Evolutionary conservation across 768 basidiomycete species (phyloP), one percentile per base, ranked within the genome.

Genomic region (Trametes cingulata): DNA sequence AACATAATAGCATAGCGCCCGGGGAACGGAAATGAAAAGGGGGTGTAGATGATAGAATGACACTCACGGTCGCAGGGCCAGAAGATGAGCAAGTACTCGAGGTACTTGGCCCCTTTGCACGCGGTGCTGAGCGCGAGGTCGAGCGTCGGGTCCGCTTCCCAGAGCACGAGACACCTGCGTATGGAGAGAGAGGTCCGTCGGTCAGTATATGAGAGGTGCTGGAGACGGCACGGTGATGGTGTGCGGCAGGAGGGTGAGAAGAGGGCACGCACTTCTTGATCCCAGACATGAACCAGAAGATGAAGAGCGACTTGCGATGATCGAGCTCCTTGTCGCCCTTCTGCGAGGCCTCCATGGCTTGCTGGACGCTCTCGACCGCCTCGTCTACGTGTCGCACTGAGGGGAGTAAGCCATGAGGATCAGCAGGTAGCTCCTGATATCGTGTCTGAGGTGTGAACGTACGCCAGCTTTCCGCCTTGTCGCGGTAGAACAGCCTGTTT

Each of bases 381-480:
- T 27, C 17, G 1, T 37, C 45, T 0, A 39, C 19, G 40, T 42
- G 27, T 8, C 39, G 43, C 9, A 62, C 61, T 62, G 45, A 9
- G 36, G 6, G 24, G 13, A 35, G 13, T 6, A 8, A 27, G 19
- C 6, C 22, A 4, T 17, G 29, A 49, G 25, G 36, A 9, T 27
- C 13, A 46, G n/a, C n/a, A 1, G 37, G 42, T 33, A 19, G 29
- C 29, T 9, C 14, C 7, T 20, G 42, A 22, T 24, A 6, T 8
- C 6, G n/a, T 20, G 13, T 6, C 3, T 6, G 27, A n/a, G 6
- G 27, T 15, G 15, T 9, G n/a, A 3, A 54, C 61, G 24, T 43
- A 63, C 61, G 33, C 61, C 61, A 63, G 19, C 20, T 24, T 25
- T 58, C 52, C n/a, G 61, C 56, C 45, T 63, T 63, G 36, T 63